Conservation (phyloP, 352 stramenopile genomes). For the Pythium brassicae region DNA sequence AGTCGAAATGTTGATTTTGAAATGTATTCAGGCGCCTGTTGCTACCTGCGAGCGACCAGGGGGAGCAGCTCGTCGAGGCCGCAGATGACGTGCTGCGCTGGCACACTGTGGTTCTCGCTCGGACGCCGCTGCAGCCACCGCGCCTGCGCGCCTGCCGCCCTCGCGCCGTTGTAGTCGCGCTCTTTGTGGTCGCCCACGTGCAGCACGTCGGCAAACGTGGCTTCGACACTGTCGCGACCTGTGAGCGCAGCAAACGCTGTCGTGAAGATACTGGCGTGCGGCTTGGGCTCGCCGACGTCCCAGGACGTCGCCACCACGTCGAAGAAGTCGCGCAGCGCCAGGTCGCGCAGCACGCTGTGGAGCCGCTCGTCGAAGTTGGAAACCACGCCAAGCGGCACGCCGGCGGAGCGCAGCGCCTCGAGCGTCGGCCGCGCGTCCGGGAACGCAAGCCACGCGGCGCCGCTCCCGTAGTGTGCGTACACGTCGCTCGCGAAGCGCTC, state of each 20-base stretch:
- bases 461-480: slow-evolving; percentile 47
- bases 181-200: slow-evolving; percentile 59
- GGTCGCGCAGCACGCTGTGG: slow-evolving; percentile 28
- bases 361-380: slow-evolving; percentile 83
- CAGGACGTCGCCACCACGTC: slow-evolving; percentile 63
- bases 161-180: slow-evolving; percentile 53
- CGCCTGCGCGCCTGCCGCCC: slow-evolving; percentile 32
- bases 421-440: slow-evolving; percentile 41
- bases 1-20: not conserved
- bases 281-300: slow-evolving; percentile 40
- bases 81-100: slow-evolving; percentile 20
- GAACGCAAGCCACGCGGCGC: slow-evolving; percentile 59
- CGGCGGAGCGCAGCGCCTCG: slow-evolving; percentile 17
- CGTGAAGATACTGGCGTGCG: slow-evolving; percentile 48
- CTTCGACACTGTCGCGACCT: not conserved
- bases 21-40: not conserved
- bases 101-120: slow-evolving; percentile 3
- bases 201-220: slow-evolving; percentile 18
- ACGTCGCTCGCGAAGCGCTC: slow-evolving; percentile 35
- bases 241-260: slow-evolving; percentile 35
- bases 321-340: slow-evolving; percentile 46
- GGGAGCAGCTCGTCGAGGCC: slow-evolving; percentile 22
- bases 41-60: not conserved
- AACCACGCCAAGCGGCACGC: slow-evolving; percentile 50
- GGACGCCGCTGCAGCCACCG: slow-evolving; percentile 30